Conservation (phyloP, 176 grass and related monocot genomes). For the Ananas comosus region DNA sequence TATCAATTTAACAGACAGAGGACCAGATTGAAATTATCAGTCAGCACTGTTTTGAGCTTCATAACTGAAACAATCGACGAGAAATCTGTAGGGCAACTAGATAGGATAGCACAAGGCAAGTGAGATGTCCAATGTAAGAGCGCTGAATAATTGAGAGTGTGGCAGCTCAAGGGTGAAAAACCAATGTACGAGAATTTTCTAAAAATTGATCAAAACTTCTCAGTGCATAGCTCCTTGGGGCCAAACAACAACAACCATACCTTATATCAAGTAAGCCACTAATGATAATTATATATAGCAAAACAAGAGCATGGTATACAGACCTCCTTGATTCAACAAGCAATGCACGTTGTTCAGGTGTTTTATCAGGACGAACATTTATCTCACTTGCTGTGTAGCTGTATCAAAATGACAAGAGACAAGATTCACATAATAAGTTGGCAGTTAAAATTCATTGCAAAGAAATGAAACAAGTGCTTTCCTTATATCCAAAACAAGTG, state of each 20-base stretch:
- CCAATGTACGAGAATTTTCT: not conserved
- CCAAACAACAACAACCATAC: not conserved
- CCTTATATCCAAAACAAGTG: too few species aligned
- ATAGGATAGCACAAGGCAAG: not conserved
- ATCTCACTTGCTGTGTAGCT: slow-evolving; percentile 45
- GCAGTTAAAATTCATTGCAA: not conserved
- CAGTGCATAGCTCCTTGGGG: not conserved
- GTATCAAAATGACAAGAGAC: slow-evolving; percentile 19
- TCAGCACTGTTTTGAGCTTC: too few species aligned
- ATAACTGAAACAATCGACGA: too few species aligned
- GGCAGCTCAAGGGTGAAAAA: not conserved
- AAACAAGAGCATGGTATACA: slow-evolving; percentile 1
- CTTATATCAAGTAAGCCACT: not conserved
- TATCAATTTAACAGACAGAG: too few species aligned
- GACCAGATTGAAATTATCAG: too few species aligned
- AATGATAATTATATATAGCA: slow-evolving; percentile 4
- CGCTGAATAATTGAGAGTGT: not conserved
- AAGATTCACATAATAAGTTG: not conserved
- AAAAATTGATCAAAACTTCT: not conserved
- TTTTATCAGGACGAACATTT: slow-evolving; percentile 35
- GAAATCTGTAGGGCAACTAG: too few species aligned
- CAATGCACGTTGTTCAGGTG: slow-evolving; percentile 38
- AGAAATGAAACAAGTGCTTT: too few species aligned
- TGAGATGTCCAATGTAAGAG: not conserved
- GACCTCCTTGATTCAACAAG: slow-evolving; percentile 72